A percentile compares a stretch with the other conserved stretches of the same genome.
Evolutionary conservation across 306 rosid genomes (phyloP).

Genomic region (Lathyrus sativus): DNA sequence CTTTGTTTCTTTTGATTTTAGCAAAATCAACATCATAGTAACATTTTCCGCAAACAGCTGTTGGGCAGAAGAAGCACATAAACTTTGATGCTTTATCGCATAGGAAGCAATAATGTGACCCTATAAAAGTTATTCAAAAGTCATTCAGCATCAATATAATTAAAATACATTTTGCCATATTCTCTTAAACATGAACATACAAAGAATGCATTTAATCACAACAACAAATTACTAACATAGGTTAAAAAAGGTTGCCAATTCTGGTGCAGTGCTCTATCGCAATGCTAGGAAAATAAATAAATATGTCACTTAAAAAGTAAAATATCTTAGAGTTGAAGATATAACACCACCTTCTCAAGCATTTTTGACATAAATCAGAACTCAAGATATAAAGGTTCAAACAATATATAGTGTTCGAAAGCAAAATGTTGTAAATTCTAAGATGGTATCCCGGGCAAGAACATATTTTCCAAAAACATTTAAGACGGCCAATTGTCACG

Average conservation of each 20-base stretch:
- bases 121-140: constrained; percentile 48
- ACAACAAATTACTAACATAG: background rate
- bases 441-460: background rate
- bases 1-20: constrained; percentile 44
- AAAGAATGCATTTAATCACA: constrained; percentile 13
- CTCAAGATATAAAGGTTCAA: constrained; percentile 12
- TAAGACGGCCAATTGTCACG: constrained; percentile 14
- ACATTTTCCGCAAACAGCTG: constrained; percentile 66
- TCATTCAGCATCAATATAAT: constrained; percentile 27
- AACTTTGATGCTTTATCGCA: constrained; percentile 59
- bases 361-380: background rate
- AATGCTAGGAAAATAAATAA: constrained; percentile 7
- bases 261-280: constrained; percentile 3
- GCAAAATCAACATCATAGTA: constrained; percentile 46
- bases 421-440: background rate
- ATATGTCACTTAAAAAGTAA: background rate
- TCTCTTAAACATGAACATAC: constrained; percentile 28
- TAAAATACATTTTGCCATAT: constrained; percentile 6
- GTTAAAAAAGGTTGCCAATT: constrained; percentile 15
- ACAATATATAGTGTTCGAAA: constrained; percentile 9
- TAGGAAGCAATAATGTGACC: constrained; percentile 57
- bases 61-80: constrained; percentile 74
- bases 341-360: background rate
- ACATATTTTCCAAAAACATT: constrained; percentile 5
- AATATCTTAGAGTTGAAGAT: constrained; percentile 19